Evolutionary conservation across 768 basidiomycete species (phyloP).

Genomic region (Pleurotus ostreatus): DNA sequence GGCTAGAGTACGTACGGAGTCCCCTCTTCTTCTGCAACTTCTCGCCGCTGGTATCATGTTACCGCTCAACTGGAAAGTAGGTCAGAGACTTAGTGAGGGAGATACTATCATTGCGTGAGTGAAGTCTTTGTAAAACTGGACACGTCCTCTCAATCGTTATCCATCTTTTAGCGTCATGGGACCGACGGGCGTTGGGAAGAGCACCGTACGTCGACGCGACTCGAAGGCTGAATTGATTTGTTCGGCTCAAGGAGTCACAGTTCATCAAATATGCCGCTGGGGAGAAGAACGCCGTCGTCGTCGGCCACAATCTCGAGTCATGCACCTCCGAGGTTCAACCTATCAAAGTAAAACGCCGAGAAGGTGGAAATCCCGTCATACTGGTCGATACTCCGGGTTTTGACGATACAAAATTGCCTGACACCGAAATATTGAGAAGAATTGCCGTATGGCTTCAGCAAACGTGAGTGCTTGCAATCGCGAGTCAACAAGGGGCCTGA

Average conservation of each 20-base stretch:
- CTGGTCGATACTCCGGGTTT: conserved; percentile 36
- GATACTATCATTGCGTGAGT: conserved; percentile 10
- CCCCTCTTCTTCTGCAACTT: no score
- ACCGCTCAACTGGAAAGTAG: neutral
- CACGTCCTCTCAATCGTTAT: neutral
- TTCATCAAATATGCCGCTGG: conserved; percentile 21
- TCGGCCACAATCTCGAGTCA: conserved; percentile 27
- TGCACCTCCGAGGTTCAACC: conserved; percentile 33
- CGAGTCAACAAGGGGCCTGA: no score
- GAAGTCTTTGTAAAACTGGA: neutral
- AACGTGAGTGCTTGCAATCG: conserved; percentile 13
- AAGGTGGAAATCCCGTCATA: conserved; percentile 19
- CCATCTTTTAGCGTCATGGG: conserved; percentile 21
- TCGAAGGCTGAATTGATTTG: neutral
- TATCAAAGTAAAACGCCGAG: conserved; percentile 18
- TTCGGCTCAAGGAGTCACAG: conserved; percentile 9
- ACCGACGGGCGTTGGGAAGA: conserved; percentile 25
- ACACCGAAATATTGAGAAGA: conserved; percentile 32
- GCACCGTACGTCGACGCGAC: conserved; percentile 16
- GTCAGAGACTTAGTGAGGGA: neutral
- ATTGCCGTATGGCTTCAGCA: conserved; percentile 28
- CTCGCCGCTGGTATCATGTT: no score
- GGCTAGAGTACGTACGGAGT: no score
- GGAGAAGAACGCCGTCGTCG: conserved; percentile 4
- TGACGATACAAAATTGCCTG: conserved; percentile 30